A percentile compares a stretch with the other conserved stretches of the same genome.
Conservation (phyloP, 768 basidiomycete species). For the Rhodosporidiobolus odoratus region DNA sequence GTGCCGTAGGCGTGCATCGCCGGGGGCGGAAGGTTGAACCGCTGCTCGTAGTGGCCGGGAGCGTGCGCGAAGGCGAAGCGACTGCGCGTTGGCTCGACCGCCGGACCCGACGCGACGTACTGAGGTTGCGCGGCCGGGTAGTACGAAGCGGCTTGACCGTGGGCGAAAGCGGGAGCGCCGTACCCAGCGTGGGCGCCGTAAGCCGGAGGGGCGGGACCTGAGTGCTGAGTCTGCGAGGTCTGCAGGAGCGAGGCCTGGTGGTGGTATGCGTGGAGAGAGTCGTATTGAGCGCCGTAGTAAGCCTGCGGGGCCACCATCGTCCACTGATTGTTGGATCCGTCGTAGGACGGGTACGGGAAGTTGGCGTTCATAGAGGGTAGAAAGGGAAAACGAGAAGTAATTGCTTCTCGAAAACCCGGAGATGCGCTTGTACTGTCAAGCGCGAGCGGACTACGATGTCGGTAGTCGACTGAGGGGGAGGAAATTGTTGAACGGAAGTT, state of each 20-base stretch:
- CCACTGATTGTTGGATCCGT: slow-evolving; percentile 26
- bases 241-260: slow-evolving; percentile 17
- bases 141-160: background rate
- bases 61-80: slow-evolving; percentile 31
- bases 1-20: slow-evolving; percentile 16
- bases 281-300: slow-evolving; percentile 13
- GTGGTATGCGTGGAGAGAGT: slow-evolving; percentile 18
- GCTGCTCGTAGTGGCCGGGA: background rate
- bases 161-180: slow-evolving; percentile 1
- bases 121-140: background rate
- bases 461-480: slow-evolving; percentile 7
- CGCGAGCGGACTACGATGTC: too few species aligned
- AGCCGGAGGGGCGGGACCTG: slow-evolving; percentile 2
- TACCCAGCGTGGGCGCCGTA: slow-evolving; percentile 3
- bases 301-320: slow-evolving; percentile 18
- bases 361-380: slow-evolving; percentile 22
- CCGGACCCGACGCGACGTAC: background rate
- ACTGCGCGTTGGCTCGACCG: slow-evolving; percentile 25
- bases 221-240: background rate
- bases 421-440: slow-evolving; percentile 13
- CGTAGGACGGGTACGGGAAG: slow-evolving; percentile 28
- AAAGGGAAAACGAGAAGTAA: slow-evolving; percentile 21
- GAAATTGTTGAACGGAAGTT: background rate
- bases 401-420: slow-evolving; percentile 30
- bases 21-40: slow-evolving; percentile 26